Evolutionary conservation across 2,329 filamentous ascomycete species (phyloP).

Genomic region (Dothiorella sarmentorum): DNA sequence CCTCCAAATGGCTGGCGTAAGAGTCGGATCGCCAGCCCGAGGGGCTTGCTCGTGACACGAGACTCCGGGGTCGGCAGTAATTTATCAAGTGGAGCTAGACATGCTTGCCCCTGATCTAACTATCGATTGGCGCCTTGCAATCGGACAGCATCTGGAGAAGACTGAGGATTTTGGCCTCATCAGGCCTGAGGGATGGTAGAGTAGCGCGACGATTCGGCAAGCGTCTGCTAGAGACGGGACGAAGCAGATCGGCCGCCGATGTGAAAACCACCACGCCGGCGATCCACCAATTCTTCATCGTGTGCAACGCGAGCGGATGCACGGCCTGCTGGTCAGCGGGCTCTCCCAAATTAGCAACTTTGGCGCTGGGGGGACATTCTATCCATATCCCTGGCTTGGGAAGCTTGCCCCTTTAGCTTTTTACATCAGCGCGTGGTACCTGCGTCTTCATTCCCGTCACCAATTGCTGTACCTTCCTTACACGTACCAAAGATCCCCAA

Average conservation of each 20-base stretch:
- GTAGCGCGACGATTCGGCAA: constrained; percentile 3
- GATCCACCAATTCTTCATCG: background rate
- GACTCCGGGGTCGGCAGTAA: constrained; percentile 7
- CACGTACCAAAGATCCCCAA: background rate
- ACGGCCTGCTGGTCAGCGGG: constrained; percentile 5
- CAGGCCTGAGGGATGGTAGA: constrained; percentile 1
- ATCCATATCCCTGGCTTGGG: constrained; percentile 18
- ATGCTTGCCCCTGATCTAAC: constrained; percentile 11
- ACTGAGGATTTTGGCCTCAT: background rate
- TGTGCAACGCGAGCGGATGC: constrained; percentile 17
- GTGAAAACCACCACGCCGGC: constrained; percentile 10
- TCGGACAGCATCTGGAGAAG: background rate
- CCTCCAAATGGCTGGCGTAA: background rate
- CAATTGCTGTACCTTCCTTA: constrained; percentile 4
- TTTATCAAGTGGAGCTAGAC: constrained; percentile 16
- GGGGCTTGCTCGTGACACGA: constrained; percentile 12
- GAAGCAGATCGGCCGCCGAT: constrained; percentile 4
- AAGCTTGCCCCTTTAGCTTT: too few relatives aligned
- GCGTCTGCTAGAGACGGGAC: background rate
- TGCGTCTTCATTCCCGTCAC: constrained; percentile 14
- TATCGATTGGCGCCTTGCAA: constrained; percentile 16
- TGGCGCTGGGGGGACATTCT: constrained; percentile 14
- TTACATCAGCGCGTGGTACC: too few relatives aligned
- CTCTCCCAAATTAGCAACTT: too few relatives aligned
- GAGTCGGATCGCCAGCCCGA: background rate